These are phyloP conservation scores for Eucalyptus decipiens DNA, from an alignment of 345 rosid genomes.

Conservation along the genomic window DNA sequence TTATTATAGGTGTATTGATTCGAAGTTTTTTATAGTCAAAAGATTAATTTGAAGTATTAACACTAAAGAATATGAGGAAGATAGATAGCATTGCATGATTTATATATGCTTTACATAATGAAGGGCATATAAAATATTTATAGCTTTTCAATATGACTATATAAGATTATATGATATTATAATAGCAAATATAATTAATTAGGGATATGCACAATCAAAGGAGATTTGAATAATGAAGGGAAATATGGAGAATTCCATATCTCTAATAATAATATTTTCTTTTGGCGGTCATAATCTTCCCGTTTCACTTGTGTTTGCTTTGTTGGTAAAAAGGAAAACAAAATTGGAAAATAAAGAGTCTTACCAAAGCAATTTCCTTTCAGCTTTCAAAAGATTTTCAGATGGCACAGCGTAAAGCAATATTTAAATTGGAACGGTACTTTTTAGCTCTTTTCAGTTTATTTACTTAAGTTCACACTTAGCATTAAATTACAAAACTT, in stretches of 20 bases:
- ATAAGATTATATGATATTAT: not conserved
- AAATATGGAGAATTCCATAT: accelerated
- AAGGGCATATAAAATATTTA: not conserved
- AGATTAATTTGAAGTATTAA: no score
- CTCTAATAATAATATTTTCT: not conserved
- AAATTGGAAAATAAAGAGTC: not conserved
- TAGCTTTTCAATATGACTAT: not conserved
- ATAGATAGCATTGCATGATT: not conserved
- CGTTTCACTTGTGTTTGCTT: not conserved
- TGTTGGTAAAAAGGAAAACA: not conserved
- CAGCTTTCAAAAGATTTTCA: not conserved
- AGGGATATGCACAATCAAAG: not conserved
- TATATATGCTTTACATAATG: not conserved
- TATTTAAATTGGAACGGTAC: not conserved
- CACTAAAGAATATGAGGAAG: not conserved
- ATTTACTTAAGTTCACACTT: not conserved
- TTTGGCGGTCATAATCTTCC: not conserved
- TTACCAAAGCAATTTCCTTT: not conserved
- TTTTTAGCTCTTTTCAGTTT: not conserved
- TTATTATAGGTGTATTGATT: no score
- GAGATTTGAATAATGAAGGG: not conserved
- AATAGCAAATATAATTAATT: not conserved
- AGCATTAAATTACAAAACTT: not conserved
- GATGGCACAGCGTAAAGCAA: not conserved
- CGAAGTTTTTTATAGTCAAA: accelerated